Conservation (phyloP, 306 rosid species). For the Prosopis cineraria region DNA sequence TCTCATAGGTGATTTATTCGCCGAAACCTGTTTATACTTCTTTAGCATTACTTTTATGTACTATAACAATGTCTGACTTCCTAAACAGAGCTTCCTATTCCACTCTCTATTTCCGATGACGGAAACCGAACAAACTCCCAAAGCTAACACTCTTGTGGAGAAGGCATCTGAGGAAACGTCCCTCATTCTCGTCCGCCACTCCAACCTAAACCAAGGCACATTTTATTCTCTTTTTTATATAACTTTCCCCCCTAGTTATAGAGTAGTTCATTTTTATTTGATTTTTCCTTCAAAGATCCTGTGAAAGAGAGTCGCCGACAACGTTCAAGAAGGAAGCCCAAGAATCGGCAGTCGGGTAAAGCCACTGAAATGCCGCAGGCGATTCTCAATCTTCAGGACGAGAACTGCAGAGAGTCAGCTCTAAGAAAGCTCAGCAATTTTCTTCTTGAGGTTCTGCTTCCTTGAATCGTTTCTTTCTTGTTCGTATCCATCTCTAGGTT, state of each 20-base stretch:
- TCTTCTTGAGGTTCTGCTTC: conserved; percentile 16
- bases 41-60: not conserved
- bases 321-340: not conserved
- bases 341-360: not conserved
- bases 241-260: not conserved
- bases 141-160: not conserved
- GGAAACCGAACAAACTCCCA: not conserved
- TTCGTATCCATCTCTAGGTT: not conserved
- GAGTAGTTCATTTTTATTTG: not conserved
- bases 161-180: not conserved
- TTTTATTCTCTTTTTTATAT: not conserved
- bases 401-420: conserved; percentile 1
- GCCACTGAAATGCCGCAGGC: conserved; percentile 6
- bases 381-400: conserved; percentile 15
- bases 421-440: conserved; percentile 24
- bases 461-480: not conserved
- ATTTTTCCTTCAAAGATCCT: not conserved
- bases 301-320: not conserved
- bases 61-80: not conserved
- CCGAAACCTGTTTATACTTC: not conserved
- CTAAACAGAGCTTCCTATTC: not conserved
- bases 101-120: not conserved
- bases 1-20: not conserved
- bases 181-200: not conserved
- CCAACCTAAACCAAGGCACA: not conserved